Conservation (phyloP, 208 protist genomes). For the Porcisia deanei region DNA sequence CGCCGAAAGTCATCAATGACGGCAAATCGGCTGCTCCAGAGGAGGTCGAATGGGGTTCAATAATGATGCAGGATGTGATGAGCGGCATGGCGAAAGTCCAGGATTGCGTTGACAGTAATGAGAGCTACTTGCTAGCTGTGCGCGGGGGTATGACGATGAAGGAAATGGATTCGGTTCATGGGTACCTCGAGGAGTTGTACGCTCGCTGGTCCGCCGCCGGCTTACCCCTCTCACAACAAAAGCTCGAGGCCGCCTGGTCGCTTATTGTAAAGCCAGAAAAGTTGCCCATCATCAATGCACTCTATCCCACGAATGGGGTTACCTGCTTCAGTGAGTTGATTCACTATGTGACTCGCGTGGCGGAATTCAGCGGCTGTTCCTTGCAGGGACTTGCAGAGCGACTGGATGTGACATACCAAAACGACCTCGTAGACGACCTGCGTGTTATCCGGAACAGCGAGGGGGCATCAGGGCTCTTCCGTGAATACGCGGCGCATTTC, state of each 20-base stretch:
- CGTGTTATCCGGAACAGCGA: slow-evolving; percentile 34
- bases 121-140: slow-evolving; percentile 64
- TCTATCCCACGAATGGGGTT: slow-evolving; percentile 80
- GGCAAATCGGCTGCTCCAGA: slow-evolving; percentile 3
- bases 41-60: slow-evolving; percentile 45
- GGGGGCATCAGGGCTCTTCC: slow-evolving; percentile 45
- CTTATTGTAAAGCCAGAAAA: slow-evolving; percentile 55
- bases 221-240: slow-evolving; percentile 58
- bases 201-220: slow-evolving; percentile 38
- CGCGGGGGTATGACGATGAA: slow-evolving; percentile 58
- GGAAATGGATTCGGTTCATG: slow-evolving; percentile 67
- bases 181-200: slow-evolving; percentile 71
- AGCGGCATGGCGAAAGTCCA: slow-evolving; percentile 64
- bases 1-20: not conserved
- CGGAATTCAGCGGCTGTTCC: slow-evolving; percentile 66
- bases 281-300: slow-evolving; percentile 58
- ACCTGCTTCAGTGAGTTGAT: slow-evolving; percentile 59
- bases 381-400: slow-evolving; percentile 64
- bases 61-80: slow-evolving; percentile 77
- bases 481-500: slow-evolving; percentile 33
- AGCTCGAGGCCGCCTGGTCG: slow-evolving; percentile 61
- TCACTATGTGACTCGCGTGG: slow-evolving; percentile 76
- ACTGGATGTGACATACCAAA: slow-evolving; percentile 66
- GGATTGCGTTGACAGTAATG: slow-evolving; percentile 58
- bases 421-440: slow-evolving; percentile 60